Evolutionary conservation across 1,284 basidiomycete genomes (phyloP).

Genomic region (Ceratobasidium sp.): DNA sequence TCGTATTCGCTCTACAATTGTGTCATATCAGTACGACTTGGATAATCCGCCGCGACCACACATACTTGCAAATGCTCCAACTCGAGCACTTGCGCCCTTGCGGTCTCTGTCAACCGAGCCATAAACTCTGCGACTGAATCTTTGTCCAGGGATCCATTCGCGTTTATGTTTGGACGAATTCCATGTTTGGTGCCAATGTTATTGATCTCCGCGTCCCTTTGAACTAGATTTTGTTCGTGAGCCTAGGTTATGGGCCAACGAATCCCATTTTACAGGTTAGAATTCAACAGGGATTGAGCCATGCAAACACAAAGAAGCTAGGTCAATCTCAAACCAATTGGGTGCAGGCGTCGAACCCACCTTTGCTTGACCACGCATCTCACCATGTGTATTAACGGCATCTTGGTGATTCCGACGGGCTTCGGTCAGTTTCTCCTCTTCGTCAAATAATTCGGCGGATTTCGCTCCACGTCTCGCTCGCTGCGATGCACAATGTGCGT

Average conservation of each 20-base stretch:
- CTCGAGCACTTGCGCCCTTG: conserved; percentile 61
- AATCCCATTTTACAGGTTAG: conserved; percentile 1
- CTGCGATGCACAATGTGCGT: conserved; percentile 64
- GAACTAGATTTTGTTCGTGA: conserved; percentile 73
- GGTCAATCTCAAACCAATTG: background rate
- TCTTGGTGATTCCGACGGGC: conserved; percentile 63
- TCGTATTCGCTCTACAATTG: conserved; percentile 31
- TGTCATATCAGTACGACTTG: background rate
- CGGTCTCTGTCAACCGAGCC: conserved; percentile 62
- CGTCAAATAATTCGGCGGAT: conserved; percentile 34
- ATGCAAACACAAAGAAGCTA: background rate
- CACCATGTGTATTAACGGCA: conserved; percentile 65
- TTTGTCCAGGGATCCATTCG: conserved; percentile 57
- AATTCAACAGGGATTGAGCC: no score
- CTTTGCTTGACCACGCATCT: conserved; percentile 68
- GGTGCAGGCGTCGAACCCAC: conserved; percentile 49
- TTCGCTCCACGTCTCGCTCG: conserved; percentile 53
- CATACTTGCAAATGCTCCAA: conserved; percentile 68
- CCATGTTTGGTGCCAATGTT: conserved; percentile 58
- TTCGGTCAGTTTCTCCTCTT: conserved; percentile 66
- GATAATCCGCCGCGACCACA: background rate
- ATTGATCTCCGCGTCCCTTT: conserved; percentile 77
- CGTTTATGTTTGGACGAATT: conserved; percentile 31
- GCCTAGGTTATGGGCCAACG: conserved; percentile 58
- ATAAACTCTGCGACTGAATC: conserved; percentile 75